phyloP scores from a whole-genome alignment of 148 eudicot species.

The Camellia sinensis region DNA sequence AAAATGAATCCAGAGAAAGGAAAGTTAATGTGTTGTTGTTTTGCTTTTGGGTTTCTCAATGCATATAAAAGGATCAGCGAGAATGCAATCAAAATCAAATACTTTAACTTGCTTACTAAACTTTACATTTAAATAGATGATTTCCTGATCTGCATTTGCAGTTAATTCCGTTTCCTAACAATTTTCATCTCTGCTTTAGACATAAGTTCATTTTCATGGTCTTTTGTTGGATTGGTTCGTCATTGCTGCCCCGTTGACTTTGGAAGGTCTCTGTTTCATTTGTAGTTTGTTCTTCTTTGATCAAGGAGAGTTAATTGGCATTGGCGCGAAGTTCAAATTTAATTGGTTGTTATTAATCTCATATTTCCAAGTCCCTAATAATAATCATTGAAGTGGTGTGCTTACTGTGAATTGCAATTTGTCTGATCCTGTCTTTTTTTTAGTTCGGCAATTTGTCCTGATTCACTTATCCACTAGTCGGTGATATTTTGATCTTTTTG shows the following conservation, averaged over 20 bases:
- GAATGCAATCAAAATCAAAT: too few relatives aligned
- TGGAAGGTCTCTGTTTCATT: background rate
- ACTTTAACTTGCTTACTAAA: background rate
- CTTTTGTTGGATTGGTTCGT: background rate
- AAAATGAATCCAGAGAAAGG: background rate
- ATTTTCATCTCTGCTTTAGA: background rate
- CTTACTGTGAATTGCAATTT: conserved; percentile 4
- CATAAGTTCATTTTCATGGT: background rate
- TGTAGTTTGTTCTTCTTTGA: background rate
- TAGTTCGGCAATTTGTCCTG: conserved; percentile 22
- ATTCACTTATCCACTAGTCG: conserved; percentile 7
- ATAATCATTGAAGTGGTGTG: conserved; percentile 16
- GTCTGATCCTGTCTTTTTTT: conserved; percentile 19
- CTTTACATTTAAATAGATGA: too few relatives aligned
- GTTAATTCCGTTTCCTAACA: background rate
- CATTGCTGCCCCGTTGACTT: background rate
- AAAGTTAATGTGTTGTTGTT: background rate
- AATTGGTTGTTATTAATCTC: conserved; percentile 15
- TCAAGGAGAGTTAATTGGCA: conserved; percentile 8
- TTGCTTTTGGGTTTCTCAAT: background rate
- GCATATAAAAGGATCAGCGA: background rate
- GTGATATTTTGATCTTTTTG: conserved; percentile 5
- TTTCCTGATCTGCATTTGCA: background rate
- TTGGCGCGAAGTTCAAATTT: conserved; percentile 25
- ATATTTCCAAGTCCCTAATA: conserved; percentile 7